Base-by-base conservation (phyloP, 495 filamentous ascomycete species). In the Parathielavia hyrcaniae region DNA sequence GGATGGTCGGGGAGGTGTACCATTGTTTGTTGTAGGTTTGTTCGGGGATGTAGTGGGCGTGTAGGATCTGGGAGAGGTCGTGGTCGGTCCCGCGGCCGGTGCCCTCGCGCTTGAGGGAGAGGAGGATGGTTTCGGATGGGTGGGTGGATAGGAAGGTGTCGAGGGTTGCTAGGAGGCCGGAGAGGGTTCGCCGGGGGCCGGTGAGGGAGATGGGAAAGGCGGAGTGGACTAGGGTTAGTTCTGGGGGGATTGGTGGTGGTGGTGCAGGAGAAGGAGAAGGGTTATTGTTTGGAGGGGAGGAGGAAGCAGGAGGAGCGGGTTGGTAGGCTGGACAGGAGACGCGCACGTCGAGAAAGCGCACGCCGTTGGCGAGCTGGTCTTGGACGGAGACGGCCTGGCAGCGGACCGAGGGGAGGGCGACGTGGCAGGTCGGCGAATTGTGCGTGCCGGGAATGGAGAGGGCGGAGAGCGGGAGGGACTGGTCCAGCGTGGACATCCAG, bases 391-490 rank as follows among this genome's bases (percentile, higher is more conserved):
- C 89, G 26, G 89, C 85, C 72, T 98, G 93, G 73, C 93, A 98
- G 54, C 93, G 87, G 13, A 98, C 93, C 0, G 89, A 93, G 8
- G 93, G 93, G 0, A 96, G 82, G 19, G 93, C 92, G 26, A 79
- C 71, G 71, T 93, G 78, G 72, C 81, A 85, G 3, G 92, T 93
- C 1, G 92, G 88, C 8, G 86, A 88, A 73, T 98, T 98, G 79
- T 98, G 93, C 0, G 93, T 97, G 55, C 93, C 93, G 2, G 93
- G 95, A 59, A 98, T 95, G 44, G 86, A 90, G 34, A 98, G 82
- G 5, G 86, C 80, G 12, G 89, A 90, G 22, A 97, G 75, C 0
- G 88, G 80, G 16, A 79, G 84, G 26, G 81, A 76, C 63, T 88
- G 81, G 45, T 74, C 75, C 35, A 97, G 75, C 39, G 83, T 76